Conservation (phyloP, 257 asterid species). For the Avicennia marina region DNA sequence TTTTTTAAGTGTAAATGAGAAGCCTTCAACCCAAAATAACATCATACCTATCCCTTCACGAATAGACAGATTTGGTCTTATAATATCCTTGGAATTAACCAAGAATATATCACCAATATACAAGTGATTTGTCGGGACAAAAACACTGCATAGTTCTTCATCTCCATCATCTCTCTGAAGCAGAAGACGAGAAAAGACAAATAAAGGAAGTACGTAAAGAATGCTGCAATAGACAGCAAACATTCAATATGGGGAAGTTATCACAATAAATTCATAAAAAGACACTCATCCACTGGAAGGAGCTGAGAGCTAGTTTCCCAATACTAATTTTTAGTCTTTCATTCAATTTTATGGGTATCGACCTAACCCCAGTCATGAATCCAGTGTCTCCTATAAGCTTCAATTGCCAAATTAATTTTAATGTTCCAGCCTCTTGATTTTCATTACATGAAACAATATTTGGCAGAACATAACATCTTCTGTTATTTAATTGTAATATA, state of each 20-base stretch:
- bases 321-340: too few species aligned
- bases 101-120: conserved; percentile 77
- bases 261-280: background rate
- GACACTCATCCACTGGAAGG: too few species aligned
- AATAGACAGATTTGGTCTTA: conserved; percentile 75
- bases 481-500: too few species aligned
- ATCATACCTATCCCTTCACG: conserved; percentile 88
- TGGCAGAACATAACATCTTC: too few species aligned
- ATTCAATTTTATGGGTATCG: too few species aligned
- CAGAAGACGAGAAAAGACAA: conserved; percentile 10
- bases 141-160: conserved; percentile 83
- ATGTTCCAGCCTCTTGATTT: too few species aligned
- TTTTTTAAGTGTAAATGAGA: background rate
- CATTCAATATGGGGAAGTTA: background rate
- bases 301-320: too few species aligned
- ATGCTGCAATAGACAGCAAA: background rate
- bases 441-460: too few species aligned
- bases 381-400: too few species aligned
- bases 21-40: background rate
- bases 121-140: conserved; percentile 87
- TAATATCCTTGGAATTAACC: conserved; percentile 67
- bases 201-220: background rate
- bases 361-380: too few species aligned
- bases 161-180: conserved; percentile 78
- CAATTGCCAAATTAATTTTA: too few species aligned